A percentile compares a stretch with the other conserved stretches of the same genome.
phyloP scores from a whole-genome alignment of 768 basidiomycete species.

The Pleurotus cornucopiae region DNA sequence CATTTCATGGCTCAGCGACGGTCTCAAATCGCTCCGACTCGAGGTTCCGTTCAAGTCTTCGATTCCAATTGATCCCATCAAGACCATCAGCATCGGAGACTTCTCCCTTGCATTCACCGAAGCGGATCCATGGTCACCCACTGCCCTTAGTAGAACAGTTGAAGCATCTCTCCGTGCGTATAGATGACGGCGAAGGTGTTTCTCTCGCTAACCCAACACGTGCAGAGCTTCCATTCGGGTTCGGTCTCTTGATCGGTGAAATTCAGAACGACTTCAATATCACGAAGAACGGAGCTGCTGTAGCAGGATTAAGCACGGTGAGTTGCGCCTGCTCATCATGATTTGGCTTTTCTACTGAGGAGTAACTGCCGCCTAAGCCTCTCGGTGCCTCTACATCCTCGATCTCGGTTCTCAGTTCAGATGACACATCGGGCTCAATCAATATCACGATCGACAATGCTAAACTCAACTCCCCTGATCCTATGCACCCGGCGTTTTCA shows the following conservation, averaged over 20 bases:
- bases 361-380: slow-evolving; percentile 33
- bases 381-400: slow-evolving; percentile 60
- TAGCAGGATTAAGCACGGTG: slow-evolving; percentile 62
- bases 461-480: slow-evolving; percentile 41
- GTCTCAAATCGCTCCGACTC: slow-evolving; percentile 52
- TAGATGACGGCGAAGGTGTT: not conserved
- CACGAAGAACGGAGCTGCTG: slow-evolving; percentile 41
- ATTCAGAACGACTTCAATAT: slow-evolving; percentile 68
- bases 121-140: slow-evolving; percentile 52
- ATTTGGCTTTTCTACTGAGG: not conserved
- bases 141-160: slow-evolving; percentile 53
- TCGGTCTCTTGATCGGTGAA: slow-evolving; percentile 49
- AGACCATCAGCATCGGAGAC: slow-evolving; percentile 56
- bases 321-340: not conserved
- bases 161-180: slow-evolving; percentile 51
- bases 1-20: slow-evolving; percentile 66
- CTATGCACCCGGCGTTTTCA: slow-evolving; percentile 48
- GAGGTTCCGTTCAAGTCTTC: slow-evolving; percentile 56
- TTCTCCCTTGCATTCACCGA: slow-evolving; percentile 54
- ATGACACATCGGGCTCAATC: slow-evolving; percentile 58
- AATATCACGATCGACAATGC: slow-evolving; percentile 60
- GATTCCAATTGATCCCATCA: slow-evolving; percentile 57
- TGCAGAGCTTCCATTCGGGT: slow-evolving; percentile 69
- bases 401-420: slow-evolving; percentile 45
- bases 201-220: not conserved